A percentile compares a stretch with the other conserved stretches of the same genome.
phyloP scores from a whole-genome alignment of 139 green algal species.

The Edaphochlamys debaryana region DNA sequence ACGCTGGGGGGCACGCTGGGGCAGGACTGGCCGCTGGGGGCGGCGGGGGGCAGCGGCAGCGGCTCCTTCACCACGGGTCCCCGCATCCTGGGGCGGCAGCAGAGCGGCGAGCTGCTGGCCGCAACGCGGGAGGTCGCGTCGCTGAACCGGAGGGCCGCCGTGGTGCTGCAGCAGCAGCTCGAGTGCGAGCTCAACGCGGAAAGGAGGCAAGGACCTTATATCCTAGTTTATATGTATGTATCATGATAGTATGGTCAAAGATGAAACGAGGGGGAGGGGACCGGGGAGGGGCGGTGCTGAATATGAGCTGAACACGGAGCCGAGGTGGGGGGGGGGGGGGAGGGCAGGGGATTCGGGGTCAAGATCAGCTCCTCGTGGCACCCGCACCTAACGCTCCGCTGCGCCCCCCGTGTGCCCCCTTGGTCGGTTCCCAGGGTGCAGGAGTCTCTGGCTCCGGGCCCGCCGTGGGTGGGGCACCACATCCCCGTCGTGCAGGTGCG shows the following conservation, averaged over 20 bases:
- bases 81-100: constrained; percentile 11
- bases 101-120: constrained; percentile 28
- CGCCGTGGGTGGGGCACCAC: constrained; percentile 56
- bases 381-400: too few species aligned
- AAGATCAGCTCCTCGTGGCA: too few species aligned
- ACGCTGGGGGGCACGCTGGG: constrained; percentile 16
- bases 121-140: constrained; percentile 55
- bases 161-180: constrained; percentile 74
- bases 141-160: constrained; percentile 50
- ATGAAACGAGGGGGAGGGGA: too few species aligned
- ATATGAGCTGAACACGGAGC: too few species aligned
- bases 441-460: constrained; percentile 24
- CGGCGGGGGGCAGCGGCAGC: constrained; percentile 23
- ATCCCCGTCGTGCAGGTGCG: constrained; percentile 69
- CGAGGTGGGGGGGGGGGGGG: too few species aligned
- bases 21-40: constrained; percentile 6
- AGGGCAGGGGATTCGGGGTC: too few species aligned
- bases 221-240: too few species aligned
- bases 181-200: constrained; percentile 59
- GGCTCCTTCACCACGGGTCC: constrained; percentile 18
- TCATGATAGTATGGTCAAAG: too few species aligned
- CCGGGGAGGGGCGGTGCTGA: background rate
- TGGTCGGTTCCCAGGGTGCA: too few species aligned
- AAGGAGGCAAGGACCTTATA: background rate
- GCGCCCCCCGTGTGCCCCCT: too few species aligned